Evolutionary conservation across 176 grass and related monocot genomes (phyloP).

Genomic region (Leersia perrieri): DNA sequence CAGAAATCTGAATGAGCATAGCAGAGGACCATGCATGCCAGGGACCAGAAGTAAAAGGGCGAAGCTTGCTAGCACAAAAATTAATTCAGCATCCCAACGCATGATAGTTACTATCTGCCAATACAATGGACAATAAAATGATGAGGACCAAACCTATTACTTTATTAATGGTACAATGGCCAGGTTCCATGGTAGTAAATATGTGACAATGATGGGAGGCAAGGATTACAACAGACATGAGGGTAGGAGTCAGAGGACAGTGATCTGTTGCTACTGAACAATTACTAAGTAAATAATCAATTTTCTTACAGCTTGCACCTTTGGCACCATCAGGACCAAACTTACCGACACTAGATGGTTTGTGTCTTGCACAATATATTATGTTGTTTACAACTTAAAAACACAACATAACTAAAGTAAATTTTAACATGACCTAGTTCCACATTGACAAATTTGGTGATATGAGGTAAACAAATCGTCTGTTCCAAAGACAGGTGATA

Average conservation of each 20-base stretch:
- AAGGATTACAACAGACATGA: background rate
- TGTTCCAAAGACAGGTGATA: background rate
- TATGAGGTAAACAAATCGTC: constrained; percentile 6
- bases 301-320: background rate
- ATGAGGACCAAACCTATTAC: background rate
- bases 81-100: background rate
- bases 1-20: constrained; percentile 11
- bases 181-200: constrained; percentile 1
- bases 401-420: background rate
- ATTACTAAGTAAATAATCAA: background rate
- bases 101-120: background rate
- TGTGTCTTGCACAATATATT: background rate
- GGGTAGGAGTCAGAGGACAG: background rate
- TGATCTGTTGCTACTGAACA: background rate
- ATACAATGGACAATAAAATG: background rate
- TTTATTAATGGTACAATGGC: background rate
- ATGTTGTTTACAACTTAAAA: background rate
- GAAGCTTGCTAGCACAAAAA: background rate
- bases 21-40: background rate
- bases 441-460: background rate
- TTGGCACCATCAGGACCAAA: background rate
- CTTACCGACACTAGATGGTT: background rate
- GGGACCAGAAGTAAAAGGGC: background rate
- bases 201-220: background rate
- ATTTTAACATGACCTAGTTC: background rate